Evolutionary conservation across 106 monocot species (phyloP), one percentile per base, ranked within the genome.

Genomic region (Dendrobium nobile): DNA sequence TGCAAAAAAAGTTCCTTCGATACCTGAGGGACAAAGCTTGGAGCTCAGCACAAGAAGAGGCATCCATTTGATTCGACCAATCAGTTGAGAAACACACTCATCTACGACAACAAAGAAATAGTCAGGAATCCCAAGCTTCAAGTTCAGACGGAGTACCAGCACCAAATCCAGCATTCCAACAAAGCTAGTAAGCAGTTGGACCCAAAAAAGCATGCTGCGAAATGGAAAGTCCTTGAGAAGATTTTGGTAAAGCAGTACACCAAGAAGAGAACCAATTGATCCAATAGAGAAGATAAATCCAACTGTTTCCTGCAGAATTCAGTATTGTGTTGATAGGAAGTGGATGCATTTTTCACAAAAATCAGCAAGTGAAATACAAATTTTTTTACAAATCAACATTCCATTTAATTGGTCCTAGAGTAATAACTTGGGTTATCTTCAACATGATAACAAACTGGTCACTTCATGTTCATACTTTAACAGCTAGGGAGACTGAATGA

Each of bases 1-100:
- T 2, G 96, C 96, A 42, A 90, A 96, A 68, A 96, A 96, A 0
- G 93, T 96, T 55, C 96, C 96, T 79, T 96, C 93, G 3, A 96
- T 90, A 17, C 96, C 96, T 37, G 86, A 31, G 16, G 93, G 96
- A 44, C 96, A 96, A 20, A 96, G 87, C 87, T 93, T 96, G 40
- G 96, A 79, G 75, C 93, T 93, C 41, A 96, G 84, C 9, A 96
- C 96, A 33, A 96, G 81, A 43, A 96, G 85, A 4, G 96, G 96
- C 91, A 93, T 88, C 93, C 91, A 96, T 74, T 90, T 93, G 73
- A 96, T 59, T 2, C 88, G 88, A 33, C 79, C 19, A 28, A 93
- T 85, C 88, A 93, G 75, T 65, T 83, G 90, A 54, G 93, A 90
- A 41, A 92, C 87, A 24, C 90, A 82, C 82, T 90, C 93, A 45